Evolutionary conservation across 2,329 filamentous ascomycete species (phyloP).

Genomic region (Xylariaceae sp.): DNA sequence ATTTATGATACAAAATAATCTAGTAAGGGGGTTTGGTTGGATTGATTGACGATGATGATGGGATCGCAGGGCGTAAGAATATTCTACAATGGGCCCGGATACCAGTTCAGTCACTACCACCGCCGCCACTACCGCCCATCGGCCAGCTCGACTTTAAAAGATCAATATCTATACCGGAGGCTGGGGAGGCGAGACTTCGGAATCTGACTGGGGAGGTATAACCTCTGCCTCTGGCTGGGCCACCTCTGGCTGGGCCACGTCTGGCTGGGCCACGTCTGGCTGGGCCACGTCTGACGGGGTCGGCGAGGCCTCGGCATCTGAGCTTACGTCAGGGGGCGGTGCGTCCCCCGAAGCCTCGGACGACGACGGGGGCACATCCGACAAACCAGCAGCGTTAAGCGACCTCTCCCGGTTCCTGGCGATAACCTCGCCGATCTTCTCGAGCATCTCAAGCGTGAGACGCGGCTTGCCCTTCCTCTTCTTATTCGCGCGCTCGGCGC

Average conservation of each 20-base stretch:
- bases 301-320: slow-evolving; percentile 10
- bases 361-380: background rate
- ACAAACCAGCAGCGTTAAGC: slow-evolving; percentile 33
- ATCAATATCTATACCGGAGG: slow-evolving; percentile 17
- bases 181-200: slow-evolving; percentile 15
- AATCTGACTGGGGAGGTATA: background rate
- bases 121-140: background rate
- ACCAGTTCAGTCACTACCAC: background rate
- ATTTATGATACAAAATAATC: slow-evolving; percentile 27
- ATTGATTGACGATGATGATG: background rate
- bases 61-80: background rate
- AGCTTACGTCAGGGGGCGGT: slow-evolving; percentile 1
- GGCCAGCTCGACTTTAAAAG: background rate
- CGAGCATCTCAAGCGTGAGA: slow-evolving; percentile 54
- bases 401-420: slow-evolving; percentile 45
- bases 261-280: too few relatives aligned
- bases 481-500: slow-evolving; percentile 46
- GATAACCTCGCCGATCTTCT: slow-evolving; percentile 57
- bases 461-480: slow-evolving; percentile 50
- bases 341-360: slow-evolving; percentile 21
- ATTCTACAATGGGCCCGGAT: slow-evolving; percentile 13
- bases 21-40: background rate
- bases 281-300: too few relatives aligned
- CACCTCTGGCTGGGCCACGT: too few relatives aligned
- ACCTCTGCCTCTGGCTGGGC: too few relatives aligned